Evolutionary conservation across 192 early-diverging fungal genomes (phyloP), one percentile per base, ranked within the genome.

Genomic region (Phycomyces nitens): DNA sequence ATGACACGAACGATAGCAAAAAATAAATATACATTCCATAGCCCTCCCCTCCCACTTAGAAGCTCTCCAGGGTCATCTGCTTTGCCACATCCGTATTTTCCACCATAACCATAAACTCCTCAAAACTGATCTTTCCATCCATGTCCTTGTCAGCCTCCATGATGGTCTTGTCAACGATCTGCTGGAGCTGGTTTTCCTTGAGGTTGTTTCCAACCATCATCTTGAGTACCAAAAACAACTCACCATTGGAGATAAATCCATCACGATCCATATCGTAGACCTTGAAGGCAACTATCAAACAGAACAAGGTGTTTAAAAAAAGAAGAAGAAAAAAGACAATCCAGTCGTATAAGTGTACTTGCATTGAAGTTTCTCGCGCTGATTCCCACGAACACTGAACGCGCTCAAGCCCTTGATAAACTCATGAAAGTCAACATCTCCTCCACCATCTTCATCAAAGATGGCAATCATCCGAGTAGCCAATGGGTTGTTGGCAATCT

Each of bases 161-260:
- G 62, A 99, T 98, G 7, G 96, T 98, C 82, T 98, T 99, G 80
- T 99, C 98, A 11, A 99, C 98, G 68, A 99, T 96, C 77, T 99
- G 98, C 71, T 99, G 98, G 14, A 99, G 86, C 80, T 99, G 97
- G 23, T 90, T 84, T 55, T 95, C 94, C 54, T 89, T 91, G 53
- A 99, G 79, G 73, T 98, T 98, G 75, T 90, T 96, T 34, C 96
- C 98, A 11, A 98, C 94, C 97, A 99, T 99, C 94, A 96, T 99
- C 80, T 98, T 97, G 40, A 99, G 82, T 0, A 98, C 97, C 59
- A 96, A 74, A 77, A 96, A 99, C 26, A 99, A 82, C 81, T 99
- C 98, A 50, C 98, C 98, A 70, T 99, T 99, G 39, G 95, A 97
- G 64, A 99, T 97, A 70, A 77, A 97, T 14, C 98, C 98, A 76